Percentiles rank a stretch among this genome's conserved stretches.
Conservation (phyloP, 2,329 filamentous ascomycete species). For the Malbranchea zuffiana region DNA sequence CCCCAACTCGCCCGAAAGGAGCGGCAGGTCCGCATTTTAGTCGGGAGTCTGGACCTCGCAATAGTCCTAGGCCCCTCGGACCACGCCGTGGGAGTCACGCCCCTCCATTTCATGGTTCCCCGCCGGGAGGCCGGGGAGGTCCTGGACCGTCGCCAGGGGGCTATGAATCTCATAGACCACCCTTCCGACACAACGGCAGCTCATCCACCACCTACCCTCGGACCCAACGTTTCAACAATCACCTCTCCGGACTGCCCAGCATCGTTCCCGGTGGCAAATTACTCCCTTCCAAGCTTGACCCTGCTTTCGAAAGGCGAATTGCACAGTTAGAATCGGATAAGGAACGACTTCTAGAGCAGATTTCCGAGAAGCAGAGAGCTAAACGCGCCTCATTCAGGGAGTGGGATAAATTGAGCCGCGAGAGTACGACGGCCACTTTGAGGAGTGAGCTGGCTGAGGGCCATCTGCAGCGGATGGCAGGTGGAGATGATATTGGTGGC, state of each 20-base stretch:
- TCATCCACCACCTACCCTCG: constrained; percentile 29
- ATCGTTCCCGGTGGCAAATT: constrained; percentile 36
- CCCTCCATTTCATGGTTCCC: constrained; percentile 23
- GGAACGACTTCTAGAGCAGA: constrained; percentile 35
- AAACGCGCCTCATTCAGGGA: constrained; percentile 36
- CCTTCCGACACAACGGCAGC: constrained; percentile 28
- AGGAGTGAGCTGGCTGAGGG: constrained; percentile 40
- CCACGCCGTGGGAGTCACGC: constrained; percentile 25
- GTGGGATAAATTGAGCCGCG: constrained; percentile 39
- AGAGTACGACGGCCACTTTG: constrained; percentile 35
- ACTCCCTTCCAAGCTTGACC: constrained; percentile 29
- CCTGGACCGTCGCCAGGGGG: constrained; percentile 1
- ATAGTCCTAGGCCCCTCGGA: constrained; percentile 24
- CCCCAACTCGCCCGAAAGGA: constrained; percentile 39
- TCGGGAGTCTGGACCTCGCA: constrained; percentile 9
- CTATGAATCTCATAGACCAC: constrained; percentile 25
- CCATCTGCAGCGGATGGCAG: constrained; percentile 37
- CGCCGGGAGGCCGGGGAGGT: constrained; percentile 27
- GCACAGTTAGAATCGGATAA: constrained; percentile 36
- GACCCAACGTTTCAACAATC: constrained; percentile 30
- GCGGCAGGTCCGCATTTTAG: constrained; percentile 21
- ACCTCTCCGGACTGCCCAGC: constrained; percentile 29
- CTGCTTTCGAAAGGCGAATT: constrained; percentile 34
- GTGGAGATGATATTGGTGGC: constrained; percentile 33
- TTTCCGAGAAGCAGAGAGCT: constrained; percentile 33